Percentiles rank a stretch among this genome's conserved stretches.
Conservation (phyloP, 2,329 filamentous ascomycete species). For the Stachybotrys echinatus region DNA sequence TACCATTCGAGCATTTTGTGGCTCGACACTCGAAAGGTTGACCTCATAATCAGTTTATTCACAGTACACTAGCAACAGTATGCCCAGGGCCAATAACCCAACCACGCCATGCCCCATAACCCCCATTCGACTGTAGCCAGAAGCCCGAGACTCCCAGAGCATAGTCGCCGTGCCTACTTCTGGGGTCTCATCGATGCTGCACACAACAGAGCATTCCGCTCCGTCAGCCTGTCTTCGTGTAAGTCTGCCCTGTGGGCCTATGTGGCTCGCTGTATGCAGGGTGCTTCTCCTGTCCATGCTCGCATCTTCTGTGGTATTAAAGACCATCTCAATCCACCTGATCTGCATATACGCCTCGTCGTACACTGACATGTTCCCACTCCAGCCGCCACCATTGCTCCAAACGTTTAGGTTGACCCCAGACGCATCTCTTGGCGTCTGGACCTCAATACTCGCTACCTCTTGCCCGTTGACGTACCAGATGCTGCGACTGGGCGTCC, state of each 20-base stretch:
- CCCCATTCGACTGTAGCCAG: not conserved
- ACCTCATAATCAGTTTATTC: no score
- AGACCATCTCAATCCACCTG: slow-evolving; percentile 59
- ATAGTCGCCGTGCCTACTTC: slow-evolving; percentile 15
- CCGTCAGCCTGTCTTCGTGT: slow-evolving; percentile 19
- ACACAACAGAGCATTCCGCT: slow-evolving; percentile 19
- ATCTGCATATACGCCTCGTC: slow-evolving; percentile 51
- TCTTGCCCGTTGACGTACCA: slow-evolving; percentile 52
- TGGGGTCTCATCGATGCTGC: slow-evolving; percentile 26
- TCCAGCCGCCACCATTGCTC: slow-evolving; percentile 56
- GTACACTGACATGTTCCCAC: slow-evolving; percentile 49
- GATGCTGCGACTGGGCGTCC: slow-evolving; percentile 45
- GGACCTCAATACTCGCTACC: slow-evolving; percentile 47
- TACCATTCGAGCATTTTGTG: no score
- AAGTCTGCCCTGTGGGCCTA: slow-evolving; percentile 24
- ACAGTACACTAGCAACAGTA: no score
- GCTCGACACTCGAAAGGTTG: no score
- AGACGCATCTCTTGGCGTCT: slow-evolving; percentile 47
- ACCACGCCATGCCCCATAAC: not conserved
- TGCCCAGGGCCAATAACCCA: not conserved
- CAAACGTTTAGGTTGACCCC: slow-evolving; percentile 55
- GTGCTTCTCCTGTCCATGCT: slow-evolving; percentile 2
- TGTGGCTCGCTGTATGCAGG: not conserved
- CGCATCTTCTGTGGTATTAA: slow-evolving; percentile 31
- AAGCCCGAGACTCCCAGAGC: slow-evolving; percentile 11